Conservation (phyloP, 2,329 filamentous ascomycete species). For the Diaporthe amygdali region DNA sequence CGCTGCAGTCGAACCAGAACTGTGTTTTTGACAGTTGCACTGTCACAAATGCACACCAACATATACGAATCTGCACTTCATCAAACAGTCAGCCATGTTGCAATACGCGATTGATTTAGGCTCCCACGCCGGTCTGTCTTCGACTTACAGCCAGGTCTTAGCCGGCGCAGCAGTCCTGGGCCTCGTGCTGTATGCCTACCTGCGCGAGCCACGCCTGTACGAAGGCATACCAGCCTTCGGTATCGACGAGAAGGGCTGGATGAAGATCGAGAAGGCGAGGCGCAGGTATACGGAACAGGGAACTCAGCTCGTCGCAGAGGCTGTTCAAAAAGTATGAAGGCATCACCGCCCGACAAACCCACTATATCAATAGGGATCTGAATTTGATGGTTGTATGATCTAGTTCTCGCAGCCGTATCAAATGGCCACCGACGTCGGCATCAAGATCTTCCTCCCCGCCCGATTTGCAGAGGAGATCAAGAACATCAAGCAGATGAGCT, state of each 20-base stretch:
- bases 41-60: background rate
- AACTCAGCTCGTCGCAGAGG: conserved; percentile 3
- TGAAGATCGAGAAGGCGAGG: conserved; percentile 4
- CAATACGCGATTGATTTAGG: background rate
- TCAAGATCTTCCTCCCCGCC: conserved; percentile 13
- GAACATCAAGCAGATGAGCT: conserved; percentile 15
- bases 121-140: background rate
- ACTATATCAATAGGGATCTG: too few species aligned
- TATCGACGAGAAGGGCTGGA: conserved; percentile 7
- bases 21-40: background rate
- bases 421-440: conserved; percentile 14
- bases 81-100: background rate
- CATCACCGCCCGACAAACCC: background rate
- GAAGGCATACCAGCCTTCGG: conserved; percentile 4
- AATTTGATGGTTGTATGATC: background rate
- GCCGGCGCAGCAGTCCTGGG: background rate
- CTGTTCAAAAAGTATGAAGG: background rate
- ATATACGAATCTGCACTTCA: background rate
- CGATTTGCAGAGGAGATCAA: conserved; percentile 19
- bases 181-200: background rate
- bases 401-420: conserved; percentile 15
- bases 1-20: too few species aligned
- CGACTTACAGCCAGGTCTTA: background rate
- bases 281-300: background rate
- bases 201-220: background rate